phyloP scores from a whole-genome alignment of 2,329 filamentous ascomycete genomes.

The Talaromyces sp. region DNA sequence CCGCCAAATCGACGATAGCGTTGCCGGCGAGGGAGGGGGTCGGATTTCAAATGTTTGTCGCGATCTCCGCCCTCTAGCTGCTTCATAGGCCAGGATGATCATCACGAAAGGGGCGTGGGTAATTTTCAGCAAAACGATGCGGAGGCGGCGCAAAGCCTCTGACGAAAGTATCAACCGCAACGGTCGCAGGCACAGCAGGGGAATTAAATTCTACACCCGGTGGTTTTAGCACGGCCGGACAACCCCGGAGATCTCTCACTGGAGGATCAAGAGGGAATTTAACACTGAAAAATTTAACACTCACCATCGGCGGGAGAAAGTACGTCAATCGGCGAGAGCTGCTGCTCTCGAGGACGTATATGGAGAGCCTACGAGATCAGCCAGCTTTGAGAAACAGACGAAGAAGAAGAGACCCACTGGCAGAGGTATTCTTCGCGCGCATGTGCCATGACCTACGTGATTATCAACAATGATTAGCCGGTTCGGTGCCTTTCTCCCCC shows the following conservation, averaged over 20 bases:
- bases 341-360: constrained; percentile 41
- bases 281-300: constrained; percentile 7
- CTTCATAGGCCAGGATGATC: constrained; percentile 53
- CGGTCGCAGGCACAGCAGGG: constrained; percentile 52
- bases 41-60: constrained; percentile 17
- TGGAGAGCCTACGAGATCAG: constrained; percentile 28
- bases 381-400: background rate
- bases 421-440: constrained; percentile 59
- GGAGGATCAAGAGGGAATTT: background rate
- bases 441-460: constrained; percentile 52
- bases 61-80: constrained; percentile 26
- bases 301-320: constrained; percentile 42
- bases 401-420: constrained; percentile 37
- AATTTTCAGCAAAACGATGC: constrained; percentile 54
- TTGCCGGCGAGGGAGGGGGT: constrained; percentile 14
- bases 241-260: background rate
- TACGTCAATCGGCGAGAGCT: constrained; percentile 43
- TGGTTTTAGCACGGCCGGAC: background rate
- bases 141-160: constrained; percentile 48
- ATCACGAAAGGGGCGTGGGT: constrained; percentile 55
- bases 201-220: constrained; percentile 50
- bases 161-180: constrained; percentile 53
- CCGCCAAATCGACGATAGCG: constrained; percentile 14
- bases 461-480: constrained; percentile 2
- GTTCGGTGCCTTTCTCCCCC: background rate